Evolutionary conservation across 1,284 basidiomycete genomes (phyloP).

Genomic region (Limonomyces culmigenus): DNA sequence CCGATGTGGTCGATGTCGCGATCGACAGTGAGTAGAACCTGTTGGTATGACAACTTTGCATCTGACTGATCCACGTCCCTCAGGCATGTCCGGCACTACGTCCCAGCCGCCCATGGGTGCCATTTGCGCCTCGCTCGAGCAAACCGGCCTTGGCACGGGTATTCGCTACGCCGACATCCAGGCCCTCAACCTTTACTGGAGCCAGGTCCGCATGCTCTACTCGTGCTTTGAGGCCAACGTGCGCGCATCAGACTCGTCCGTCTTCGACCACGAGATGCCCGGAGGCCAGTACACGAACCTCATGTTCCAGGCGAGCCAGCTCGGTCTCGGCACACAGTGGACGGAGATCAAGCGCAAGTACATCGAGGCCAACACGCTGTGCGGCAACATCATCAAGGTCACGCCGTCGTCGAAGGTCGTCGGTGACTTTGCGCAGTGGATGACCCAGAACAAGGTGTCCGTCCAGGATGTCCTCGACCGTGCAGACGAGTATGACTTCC

Average conservation of each 20-base stretch:
- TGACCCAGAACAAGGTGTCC: constrained; percentile 88
- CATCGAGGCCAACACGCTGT: constrained; percentile 92
- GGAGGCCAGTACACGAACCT: constrained; percentile 95
- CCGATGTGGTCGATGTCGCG: constrained; percentile 95
- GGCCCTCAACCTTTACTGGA: constrained; percentile 97
- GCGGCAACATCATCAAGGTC: constrained; percentile 98
- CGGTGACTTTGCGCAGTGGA: constrained; percentile 98
- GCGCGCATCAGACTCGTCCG: constrained; percentile 88
- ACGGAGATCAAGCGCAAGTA: constrained; percentile 97
- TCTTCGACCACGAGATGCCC: constrained; percentile 99
- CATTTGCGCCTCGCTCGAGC: constrained; percentile 86
- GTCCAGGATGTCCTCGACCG: constrained; percentile 78
- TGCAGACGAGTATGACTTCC: constrained; percentile 91
- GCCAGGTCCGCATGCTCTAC: constrained; percentile 92
- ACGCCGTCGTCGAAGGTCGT: constrained; percentile 99
- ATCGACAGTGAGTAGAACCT: constrained; percentile 67
- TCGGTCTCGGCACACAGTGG: constrained; percentile 97
- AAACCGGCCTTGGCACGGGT: constrained; percentile 88
- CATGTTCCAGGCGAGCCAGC: constrained; percentile 97
- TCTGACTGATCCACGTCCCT: neutral
- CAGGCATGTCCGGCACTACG: constrained; percentile 95
- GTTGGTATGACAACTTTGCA: neutral
- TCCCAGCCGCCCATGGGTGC: constrained; percentile 99
- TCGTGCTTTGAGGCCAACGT: constrained; percentile 98
- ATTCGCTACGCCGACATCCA: constrained; percentile 97